Percentiles rank a stretch among this genome's conserved stretches.
Evolutionary conservation across 1,284 basidiomycete genomes (phyloP).

Genomic region (Peniophora sp.): DNA sequence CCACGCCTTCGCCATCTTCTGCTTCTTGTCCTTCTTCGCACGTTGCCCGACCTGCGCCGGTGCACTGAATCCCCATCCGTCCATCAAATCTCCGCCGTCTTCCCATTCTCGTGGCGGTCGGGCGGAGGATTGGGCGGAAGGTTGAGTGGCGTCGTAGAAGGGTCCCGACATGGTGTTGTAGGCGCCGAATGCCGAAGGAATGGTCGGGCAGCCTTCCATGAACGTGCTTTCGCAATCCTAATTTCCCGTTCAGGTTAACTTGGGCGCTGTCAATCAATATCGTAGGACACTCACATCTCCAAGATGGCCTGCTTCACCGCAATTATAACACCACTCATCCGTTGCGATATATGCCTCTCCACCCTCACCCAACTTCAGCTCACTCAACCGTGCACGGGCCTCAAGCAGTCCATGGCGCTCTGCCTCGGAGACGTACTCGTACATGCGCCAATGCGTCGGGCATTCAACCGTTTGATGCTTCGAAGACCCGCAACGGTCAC

Average conservation of each 20-base stretch:
- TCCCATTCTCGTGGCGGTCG: constrained; percentile 28
- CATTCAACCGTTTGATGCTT: constrained; percentile 76
- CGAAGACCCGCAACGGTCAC: constrained; percentile 69
- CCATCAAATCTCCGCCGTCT: constrained; percentile 21
- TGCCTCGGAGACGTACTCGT: constrained; percentile 62
- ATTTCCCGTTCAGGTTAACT: not conserved
- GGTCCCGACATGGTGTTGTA: constrained; percentile 68
- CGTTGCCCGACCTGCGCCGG: constrained; percentile 59
- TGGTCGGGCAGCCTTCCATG: constrained; percentile 39
- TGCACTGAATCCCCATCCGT: constrained; percentile 35
- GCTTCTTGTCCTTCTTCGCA: constrained; percentile 51
- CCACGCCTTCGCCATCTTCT: constrained; percentile 38
- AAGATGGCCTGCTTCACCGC: constrained; percentile 72
- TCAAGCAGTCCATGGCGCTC: constrained; percentile 43
- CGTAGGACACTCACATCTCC: constrained; percentile 64
- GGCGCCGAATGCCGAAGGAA: constrained; percentile 71
- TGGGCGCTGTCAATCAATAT: not conserved
- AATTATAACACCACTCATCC: constrained; percentile 87
- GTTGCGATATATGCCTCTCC: constrained; percentile 68
- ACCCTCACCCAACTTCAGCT: constrained; percentile 53
- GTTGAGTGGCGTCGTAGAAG: constrained; percentile 43
- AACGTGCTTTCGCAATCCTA: constrained; percentile 68
- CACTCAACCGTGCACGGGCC: constrained; percentile 40
- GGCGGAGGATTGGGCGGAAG: constrained; percentile 17
- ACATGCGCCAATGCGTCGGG: constrained; percentile 82